These are phyloP conservation scores for Dothistroma pini DNA, from an alignment of 2,329 filamentous ascomycete species.

Conservation along the genomic window DNA sequence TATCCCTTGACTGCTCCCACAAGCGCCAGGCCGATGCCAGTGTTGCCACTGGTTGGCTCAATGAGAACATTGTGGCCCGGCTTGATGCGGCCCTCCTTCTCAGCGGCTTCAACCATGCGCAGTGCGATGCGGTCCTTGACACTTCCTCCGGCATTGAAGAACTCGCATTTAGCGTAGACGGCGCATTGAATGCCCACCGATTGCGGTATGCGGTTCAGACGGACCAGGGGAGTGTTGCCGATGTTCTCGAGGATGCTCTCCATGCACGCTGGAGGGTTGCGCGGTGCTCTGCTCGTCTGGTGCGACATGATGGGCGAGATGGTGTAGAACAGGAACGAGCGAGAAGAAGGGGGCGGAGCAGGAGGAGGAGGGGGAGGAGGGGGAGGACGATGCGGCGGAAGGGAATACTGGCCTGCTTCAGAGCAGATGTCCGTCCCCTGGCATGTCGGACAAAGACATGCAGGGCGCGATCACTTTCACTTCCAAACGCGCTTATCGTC, in stretches of 20 bases:
- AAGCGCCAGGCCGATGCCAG: conserved; percentile 91
- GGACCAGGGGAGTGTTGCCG: conserved; percentile 92
- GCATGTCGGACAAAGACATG: not conserved
- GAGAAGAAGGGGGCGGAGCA: conserved; percentile 1
- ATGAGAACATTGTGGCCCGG: conserved; percentile 89
- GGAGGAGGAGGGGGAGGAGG: not conserved
- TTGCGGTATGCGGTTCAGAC: conserved; percentile 87
- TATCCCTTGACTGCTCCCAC: conserved; percentile 96
- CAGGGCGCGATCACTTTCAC: not conserved
- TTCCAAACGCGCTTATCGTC: not conserved
- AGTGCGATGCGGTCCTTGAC: conserved; percentile 91
- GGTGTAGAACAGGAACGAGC: not conserved
- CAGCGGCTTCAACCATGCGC: conserved; percentile 96
- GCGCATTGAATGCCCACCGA: conserved; percentile 78
- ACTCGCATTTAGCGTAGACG: conserved; percentile 40
- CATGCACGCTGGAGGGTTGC: conserved; percentile 55
- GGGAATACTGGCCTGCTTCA: not conserved
- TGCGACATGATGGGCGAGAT: conserved; percentile 29
- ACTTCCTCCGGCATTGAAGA: conserved; percentile 67
- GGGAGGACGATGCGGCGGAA: no score
- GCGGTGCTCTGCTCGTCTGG: conserved; percentile 42
- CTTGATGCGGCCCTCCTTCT: conserved; percentile 88
- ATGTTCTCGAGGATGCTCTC: conserved; percentile 80
- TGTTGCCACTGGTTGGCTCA: conserved; percentile 97
- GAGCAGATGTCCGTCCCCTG: not conserved